Evolutionary conservation across 495 filamentous ascomycete genomes (phyloP).

Genomic region (Daldinia caldariorum): DNA sequence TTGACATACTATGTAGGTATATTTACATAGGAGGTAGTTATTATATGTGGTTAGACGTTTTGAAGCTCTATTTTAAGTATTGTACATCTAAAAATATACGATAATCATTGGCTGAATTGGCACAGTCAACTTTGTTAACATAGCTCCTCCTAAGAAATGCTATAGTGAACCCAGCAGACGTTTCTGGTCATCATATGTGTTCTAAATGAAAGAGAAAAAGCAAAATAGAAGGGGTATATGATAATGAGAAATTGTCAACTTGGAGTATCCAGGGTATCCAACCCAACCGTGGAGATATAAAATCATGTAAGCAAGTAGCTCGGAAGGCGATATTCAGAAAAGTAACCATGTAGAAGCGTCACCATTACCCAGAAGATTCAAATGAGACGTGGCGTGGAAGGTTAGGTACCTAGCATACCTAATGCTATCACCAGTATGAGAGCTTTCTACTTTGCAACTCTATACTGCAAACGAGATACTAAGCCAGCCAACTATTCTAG

Average conservation of each 20-base stretch:
- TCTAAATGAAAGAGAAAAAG: background rate
- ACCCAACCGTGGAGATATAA: background rate
- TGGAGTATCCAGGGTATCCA: too few relatives aligned
- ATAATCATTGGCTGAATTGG: background rate
- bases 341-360: background rate
- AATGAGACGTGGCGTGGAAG: slow-evolving; percentile 1
- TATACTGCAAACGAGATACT: background rate
- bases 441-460: background rate
- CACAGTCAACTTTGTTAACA: background rate
- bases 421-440: background rate
- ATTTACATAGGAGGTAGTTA: background rate
- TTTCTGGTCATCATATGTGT: background rate
- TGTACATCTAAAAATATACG: background rate
- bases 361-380: background rate
- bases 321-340: background rate
- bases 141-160: background rate
- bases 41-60: background rate
- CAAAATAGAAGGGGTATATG: background rate
- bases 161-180: background rate
- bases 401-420: background rate
- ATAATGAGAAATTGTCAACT: background rate
- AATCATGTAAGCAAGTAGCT: background rate
- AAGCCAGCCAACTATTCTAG: slow-evolving; percentile 12
- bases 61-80: background rate
- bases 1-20: too few relatives aligned